These are phyloP conservation scores for Aspergillus ustus DNA, from an alignment of 2,329 filamentous ascomycete genomes.

Conservation along the genomic window DNA sequence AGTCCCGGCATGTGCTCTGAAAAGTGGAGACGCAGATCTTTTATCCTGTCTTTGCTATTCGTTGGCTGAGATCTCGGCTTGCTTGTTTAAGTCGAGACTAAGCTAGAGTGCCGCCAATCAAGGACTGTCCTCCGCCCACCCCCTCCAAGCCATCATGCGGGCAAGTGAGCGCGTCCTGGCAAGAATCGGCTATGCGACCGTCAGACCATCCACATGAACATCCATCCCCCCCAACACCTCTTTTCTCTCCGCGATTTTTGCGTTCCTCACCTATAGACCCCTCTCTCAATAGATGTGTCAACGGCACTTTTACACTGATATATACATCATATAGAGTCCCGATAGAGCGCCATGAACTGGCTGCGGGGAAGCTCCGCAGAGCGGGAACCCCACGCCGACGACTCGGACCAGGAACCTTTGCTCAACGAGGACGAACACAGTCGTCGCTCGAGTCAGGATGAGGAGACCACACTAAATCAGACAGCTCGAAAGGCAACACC, in stretches of 20 bases:
- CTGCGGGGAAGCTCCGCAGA: slow-evolving; percentile 6
- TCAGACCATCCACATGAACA: not conserved
- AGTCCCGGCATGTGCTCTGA: not conserved
- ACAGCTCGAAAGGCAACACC: not conserved
- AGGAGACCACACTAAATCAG: not conserved
- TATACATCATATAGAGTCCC: not conserved
- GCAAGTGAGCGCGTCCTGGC: not conserved
- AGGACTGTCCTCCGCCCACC: not conserved
- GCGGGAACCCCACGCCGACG: slow-evolving; percentile 5
- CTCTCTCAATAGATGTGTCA: not conserved
- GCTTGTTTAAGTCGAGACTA: not conserved
- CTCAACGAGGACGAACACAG: slow-evolving; percentile 5
- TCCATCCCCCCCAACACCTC: no score
- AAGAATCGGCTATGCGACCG: not conserved
- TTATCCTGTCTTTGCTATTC: not conserved
- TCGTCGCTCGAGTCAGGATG: slow-evolving; percentile 4
- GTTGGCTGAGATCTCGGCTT: not conserved
- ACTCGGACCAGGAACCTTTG: slow-evolving; percentile 8
- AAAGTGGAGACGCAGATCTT: not conserved
- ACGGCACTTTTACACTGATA: not conserved
- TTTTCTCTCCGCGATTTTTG: not conserved
- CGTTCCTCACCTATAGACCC: not conserved
- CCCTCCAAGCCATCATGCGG: not conserved
- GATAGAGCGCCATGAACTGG: slow-evolving; percentile 3
- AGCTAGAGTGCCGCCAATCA: not conserved